These are phyloP conservation scores for Rubroboletus satanas DNA, from an alignment of 768 basidiomycete species.

Conservation along the genomic window DNA sequence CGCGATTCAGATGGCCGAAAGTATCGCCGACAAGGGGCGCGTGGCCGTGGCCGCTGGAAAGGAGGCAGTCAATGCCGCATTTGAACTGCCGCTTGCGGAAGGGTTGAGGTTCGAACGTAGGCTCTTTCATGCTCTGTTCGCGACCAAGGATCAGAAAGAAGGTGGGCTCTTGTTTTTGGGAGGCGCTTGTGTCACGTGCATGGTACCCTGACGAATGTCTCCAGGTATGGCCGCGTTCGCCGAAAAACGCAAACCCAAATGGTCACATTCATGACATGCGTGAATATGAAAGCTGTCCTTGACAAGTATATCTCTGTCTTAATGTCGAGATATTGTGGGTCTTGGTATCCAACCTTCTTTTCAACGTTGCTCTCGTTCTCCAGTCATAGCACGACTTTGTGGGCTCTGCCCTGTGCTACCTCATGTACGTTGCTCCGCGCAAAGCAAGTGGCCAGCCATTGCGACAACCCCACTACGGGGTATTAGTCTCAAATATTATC, in stretches of 20 bases:
- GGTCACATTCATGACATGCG: conserved; percentile 48
- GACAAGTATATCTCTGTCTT: not conserved
- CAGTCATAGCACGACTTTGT: no score
- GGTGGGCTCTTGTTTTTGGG: conserved; percentile 46
- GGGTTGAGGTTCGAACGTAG: conserved; percentile 86
- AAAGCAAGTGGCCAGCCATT: no score
- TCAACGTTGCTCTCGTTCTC: not conserved
- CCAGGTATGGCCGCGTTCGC: conserved; percentile 92
- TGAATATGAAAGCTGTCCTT: not conserved
- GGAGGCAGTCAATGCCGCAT: conserved; percentile 93
- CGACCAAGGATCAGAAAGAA: conserved; percentile 93
- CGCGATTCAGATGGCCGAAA: conserved; percentile 74
- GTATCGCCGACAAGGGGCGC: conserved; percentile 77
- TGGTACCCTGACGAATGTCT: not conserved
- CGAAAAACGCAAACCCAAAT: conserved; percentile 87
- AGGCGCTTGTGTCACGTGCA: not conserved
- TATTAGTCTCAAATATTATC: no score
- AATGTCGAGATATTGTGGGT: no score
- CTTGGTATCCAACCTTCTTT: no score
- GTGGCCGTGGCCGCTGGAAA: conserved; percentile 85
- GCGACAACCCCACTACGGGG: no score
- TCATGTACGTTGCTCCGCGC: no score
- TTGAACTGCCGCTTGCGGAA: conserved; percentile 75
- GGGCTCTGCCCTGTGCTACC: no score
- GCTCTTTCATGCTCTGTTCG: conserved; percentile 88